phyloP scores from a whole-genome alignment of 345 rosid species.

The Pugionium dolabratum region DNA sequence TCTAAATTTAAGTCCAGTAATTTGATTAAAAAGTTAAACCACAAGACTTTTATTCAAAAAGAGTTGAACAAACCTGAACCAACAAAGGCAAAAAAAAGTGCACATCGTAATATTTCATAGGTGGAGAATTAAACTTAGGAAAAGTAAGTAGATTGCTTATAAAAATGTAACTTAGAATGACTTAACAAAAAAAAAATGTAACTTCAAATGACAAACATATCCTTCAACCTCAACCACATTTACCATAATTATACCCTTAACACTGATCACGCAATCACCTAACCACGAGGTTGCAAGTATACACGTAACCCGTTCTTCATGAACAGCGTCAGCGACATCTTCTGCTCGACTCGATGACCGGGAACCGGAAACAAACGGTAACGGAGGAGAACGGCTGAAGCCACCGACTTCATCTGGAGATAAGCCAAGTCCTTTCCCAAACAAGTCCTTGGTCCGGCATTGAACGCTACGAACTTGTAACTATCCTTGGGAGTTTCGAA shows the following conservation, averaged over 20 bases:
- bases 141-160: slow-evolving; percentile 25
- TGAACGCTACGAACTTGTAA: slow-evolving; percentile 81
- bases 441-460: slow-evolving; percentile 92
- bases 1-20: slow-evolving; percentile 5
- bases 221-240: slow-evolving; percentile 13
- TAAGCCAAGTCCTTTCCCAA: slow-evolving; percentile 93
- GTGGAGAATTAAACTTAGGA: slow-evolving; percentile 26
- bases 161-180: background rate
- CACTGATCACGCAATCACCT: slow-evolving; percentile 22
- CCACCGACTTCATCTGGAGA: slow-evolving; percentile 84
- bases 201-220: slow-evolving; percentile 30
- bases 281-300: slow-evolving; percentile 66
- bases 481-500: slow-evolving; percentile 78
- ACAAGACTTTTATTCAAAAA: slow-evolving; percentile 28
- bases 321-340: slow-evolving; percentile 89
- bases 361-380: slow-evolving; percentile 69
- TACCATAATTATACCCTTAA: background rate
- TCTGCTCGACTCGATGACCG: slow-evolving; percentile 85
- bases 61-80: slow-evolving; percentile 35
- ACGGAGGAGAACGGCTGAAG: slow-evolving; percentile 78
- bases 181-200: background rate
- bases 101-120: slow-evolving; percentile 15
- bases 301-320: slow-evolving; percentile 87
- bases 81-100: slow-evolving; percentile 37
- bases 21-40: background rate